Evolutionary conservation across 345 rosid genomes (phyloP), one percentile per base, ranked within the genome.

Genomic region (Moringa oleifera): DNA sequence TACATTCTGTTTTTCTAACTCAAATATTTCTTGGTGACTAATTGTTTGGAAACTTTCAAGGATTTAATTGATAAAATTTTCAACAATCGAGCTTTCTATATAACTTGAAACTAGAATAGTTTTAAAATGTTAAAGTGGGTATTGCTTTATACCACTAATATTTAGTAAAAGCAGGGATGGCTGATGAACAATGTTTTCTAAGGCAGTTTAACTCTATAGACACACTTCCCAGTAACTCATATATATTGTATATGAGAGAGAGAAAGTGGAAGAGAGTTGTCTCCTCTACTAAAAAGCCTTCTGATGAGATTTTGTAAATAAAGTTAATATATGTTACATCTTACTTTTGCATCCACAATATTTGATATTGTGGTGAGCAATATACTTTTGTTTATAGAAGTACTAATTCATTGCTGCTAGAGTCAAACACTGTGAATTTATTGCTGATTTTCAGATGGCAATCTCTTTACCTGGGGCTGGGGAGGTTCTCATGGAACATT

Each of bases 401-500:
- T 41, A 15, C 47, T 41, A 5, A 1, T 15, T 41, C 12, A 41
- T 15, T 41, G 12, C 47, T 41, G 9, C 37, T 11, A 33, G 6
- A 41, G 47, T 41, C 47, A 41, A 41, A 41, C 12, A 41, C 12
- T 52, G 36, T 20, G 64, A 19, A 49, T 58, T 61, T 65, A 13
- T 53, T 50, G 18, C 58, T 65, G 41, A 51, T 17, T 19, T 64
- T 53, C 80, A 90, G 99, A 75, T 65, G 90, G 90, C 62, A 88
- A 79, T 22, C 73, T 90, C 37, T 86, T 83, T 73, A 85, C 92
- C 33, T 90, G 99, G 99, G 99, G 96, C 28, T 90, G 92, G 99
- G 97, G 96, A 74, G 99, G 99, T 62, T 83, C 96, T 47, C 81
- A 82, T 13, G 97, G 99, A 59, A 88, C 99, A 57, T 94, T 94